Conservation (phyloP, 2,329 filamentous ascomycete species). For the Colletotrichum sp. region DNA sequence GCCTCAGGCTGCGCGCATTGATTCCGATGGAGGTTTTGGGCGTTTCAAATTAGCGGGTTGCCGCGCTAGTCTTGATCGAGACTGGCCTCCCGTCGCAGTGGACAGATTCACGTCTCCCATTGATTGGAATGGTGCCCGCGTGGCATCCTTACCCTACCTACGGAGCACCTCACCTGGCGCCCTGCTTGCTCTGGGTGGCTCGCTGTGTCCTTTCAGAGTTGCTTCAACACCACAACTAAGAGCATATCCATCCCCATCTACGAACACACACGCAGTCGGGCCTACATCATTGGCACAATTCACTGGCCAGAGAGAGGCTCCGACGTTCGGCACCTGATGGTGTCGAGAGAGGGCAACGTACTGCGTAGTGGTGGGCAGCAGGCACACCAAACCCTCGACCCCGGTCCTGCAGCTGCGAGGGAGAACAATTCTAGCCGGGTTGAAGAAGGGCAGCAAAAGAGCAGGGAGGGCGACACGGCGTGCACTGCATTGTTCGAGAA, state of each 20-base stretch:
- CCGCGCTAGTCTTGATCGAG: conserved; percentile 17
- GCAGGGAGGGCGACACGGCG: not conserved
- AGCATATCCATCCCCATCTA: not conserved
- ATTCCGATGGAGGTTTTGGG: conserved; percentile 22
- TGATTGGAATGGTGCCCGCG: conserved; percentile 16
- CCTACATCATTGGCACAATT: not conserved
- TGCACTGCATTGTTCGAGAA: conserved; percentile 20
- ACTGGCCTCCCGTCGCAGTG: conserved; percentile 1
- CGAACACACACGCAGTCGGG: not conserved
- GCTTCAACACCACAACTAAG: not conserved
- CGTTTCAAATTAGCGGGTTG: conserved; percentile 24
- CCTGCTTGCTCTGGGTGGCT: not conserved
- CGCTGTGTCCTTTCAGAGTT: not conserved
- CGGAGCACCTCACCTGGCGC: not conserved
- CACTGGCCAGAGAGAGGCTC: not conserved
- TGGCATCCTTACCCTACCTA: not conserved
- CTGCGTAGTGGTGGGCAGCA: not conserved
- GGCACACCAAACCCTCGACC: not conserved
- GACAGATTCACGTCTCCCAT: conserved; percentile 20
- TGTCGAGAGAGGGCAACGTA: not conserved
- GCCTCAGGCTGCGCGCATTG: conserved; percentile 15
- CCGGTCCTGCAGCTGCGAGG: not conserved
- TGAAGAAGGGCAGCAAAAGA: not conserved
- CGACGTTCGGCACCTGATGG: not conserved
- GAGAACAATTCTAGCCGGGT: not conserved